A percentile compares a stretch with the other conserved stretches of the same genome.
phyloP scores from a whole-genome alignment of 106 monocot genomes.

The Phalaenopsis equestris region DNA sequence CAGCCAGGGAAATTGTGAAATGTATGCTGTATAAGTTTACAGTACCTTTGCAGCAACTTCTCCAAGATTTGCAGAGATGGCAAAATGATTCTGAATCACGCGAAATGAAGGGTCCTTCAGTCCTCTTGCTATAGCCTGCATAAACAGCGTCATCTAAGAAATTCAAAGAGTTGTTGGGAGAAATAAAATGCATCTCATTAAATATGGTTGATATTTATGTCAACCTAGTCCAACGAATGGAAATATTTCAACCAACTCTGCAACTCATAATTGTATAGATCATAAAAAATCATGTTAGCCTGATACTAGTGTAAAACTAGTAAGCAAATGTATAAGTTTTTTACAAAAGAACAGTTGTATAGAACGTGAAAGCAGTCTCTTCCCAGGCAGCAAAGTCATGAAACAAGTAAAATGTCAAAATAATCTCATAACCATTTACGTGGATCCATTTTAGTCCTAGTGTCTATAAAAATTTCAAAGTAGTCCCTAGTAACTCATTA shows the following conservation, averaged over 20 bases:
- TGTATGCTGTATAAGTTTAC: background rate
- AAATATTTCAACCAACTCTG: background rate
- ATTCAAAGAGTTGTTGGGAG: background rate
- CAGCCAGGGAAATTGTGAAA: background rate
- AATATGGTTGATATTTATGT: background rate
- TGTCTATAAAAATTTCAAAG: too few relatives aligned
- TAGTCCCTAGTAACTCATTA: too few relatives aligned
- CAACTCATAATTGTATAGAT: background rate
- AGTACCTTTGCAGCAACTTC: slow-evolving; percentile 93
- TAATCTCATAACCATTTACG: too few relatives aligned
- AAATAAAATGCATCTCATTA: background rate
- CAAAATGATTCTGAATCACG: slow-evolving; percentile 96
- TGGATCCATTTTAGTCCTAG: too few relatives aligned
- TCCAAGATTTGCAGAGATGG: slow-evolving; percentile 78
- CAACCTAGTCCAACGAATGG: too few relatives aligned
- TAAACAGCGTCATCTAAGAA: slow-evolving; percentile 9
- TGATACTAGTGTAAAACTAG: background rate
- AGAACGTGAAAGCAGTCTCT: background rate
- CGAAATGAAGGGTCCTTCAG: slow-evolving; percentile 91
- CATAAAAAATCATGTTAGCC: background rate
- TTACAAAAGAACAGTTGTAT: background rate
- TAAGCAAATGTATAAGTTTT: background rate
- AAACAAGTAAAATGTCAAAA: too few relatives aligned
- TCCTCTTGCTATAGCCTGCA: slow-evolving; percentile 76
- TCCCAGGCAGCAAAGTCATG: background rate